Conservation (phyloP, 257 asterid genomes). For the Nicotiana tomentosiformis region DNA sequence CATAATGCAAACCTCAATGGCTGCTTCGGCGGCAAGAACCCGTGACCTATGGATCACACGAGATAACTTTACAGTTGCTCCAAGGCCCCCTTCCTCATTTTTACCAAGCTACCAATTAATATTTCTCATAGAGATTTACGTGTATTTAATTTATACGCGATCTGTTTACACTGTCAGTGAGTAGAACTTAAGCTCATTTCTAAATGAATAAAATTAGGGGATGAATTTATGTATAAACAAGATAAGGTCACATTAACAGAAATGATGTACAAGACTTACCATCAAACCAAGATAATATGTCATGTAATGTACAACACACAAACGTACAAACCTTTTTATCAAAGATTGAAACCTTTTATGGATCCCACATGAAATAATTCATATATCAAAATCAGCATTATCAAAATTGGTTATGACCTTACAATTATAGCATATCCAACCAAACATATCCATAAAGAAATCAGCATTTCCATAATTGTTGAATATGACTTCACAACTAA, state of each 20-base stretch:
- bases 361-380: constrained; percentile 1
- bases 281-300: background rate
- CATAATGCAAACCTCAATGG: rapidly evolving
- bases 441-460: background rate
- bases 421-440: background rate
- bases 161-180: background rate
- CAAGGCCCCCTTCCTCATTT: rapidly evolving
- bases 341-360: background rate
- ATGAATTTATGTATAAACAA: background rate
- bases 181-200: no score
- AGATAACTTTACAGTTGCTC: no score
- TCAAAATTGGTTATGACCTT: background rate
- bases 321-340: background rate
- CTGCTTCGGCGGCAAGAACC: rapidly evolving
- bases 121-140: background rate
- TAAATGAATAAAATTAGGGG: background rate
- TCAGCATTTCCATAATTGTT: background rate
- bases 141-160: no score
- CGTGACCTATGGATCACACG: no score
- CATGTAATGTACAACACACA: background rate
- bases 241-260: background rate
- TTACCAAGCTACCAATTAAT: background rate
- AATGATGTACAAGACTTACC: background rate
- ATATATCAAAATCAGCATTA: background rate
- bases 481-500: constrained; percentile 36